Percentiles rank a stretch among this genome's conserved stretches.
phyloP scores from a whole-genome alignment of 805 yeast genomes.

The Blastobotrys terrestris region DNA sequence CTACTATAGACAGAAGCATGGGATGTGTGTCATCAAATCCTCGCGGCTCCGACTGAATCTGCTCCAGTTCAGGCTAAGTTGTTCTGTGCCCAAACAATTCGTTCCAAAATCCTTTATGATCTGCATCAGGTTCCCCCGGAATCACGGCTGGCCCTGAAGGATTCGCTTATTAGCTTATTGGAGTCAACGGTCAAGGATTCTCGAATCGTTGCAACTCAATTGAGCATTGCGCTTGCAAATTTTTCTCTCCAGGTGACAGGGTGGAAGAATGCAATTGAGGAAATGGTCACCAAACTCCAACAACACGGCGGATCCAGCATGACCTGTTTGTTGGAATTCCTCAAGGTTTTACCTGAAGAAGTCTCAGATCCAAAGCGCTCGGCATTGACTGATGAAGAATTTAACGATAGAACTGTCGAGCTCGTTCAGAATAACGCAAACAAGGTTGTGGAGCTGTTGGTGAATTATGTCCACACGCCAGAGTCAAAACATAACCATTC shows the following conservation, averaged over 20 bases:
- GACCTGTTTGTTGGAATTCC: conserved; percentile 61
- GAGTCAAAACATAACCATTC: conserved; percentile 32
- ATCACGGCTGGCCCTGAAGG: conserved; percentile 56
- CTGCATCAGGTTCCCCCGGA: conserved; percentile 65
- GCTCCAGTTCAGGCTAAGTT: conserved; percentile 50
- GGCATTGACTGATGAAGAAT: conserved; percentile 77
- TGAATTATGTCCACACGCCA: conserved; percentile 41
- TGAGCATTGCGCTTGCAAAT: conserved; percentile 75
- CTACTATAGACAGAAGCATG: conserved; percentile 62
- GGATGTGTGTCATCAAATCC: conserved; percentile 56
- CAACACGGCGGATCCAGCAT: conserved; percentile 22
- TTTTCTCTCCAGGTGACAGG: conserved; percentile 67
- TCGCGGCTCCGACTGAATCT: conserved; percentile 30
- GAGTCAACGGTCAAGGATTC: conserved; percentile 35
- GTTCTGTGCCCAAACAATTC: conserved; percentile 86
- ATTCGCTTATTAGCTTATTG: conserved; percentile 56
- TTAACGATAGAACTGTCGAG: conserved; percentile 53
- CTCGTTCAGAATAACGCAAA: conserved; percentile 63
- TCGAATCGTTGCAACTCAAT: conserved; percentile 70
- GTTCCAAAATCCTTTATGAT: conserved; percentile 76
- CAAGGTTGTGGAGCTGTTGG: conserved; percentile 57
- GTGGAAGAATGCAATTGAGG: conserved; percentile 70
- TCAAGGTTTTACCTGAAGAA: conserved; percentile 89
- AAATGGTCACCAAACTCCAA: conserved; percentile 50
- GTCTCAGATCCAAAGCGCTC: conserved; percentile 69